These are phyloP conservation scores for Irpex sp. DNA, from an alignment of 1,284 basidiomycete genomes.

Conservation along the genomic window DNA sequence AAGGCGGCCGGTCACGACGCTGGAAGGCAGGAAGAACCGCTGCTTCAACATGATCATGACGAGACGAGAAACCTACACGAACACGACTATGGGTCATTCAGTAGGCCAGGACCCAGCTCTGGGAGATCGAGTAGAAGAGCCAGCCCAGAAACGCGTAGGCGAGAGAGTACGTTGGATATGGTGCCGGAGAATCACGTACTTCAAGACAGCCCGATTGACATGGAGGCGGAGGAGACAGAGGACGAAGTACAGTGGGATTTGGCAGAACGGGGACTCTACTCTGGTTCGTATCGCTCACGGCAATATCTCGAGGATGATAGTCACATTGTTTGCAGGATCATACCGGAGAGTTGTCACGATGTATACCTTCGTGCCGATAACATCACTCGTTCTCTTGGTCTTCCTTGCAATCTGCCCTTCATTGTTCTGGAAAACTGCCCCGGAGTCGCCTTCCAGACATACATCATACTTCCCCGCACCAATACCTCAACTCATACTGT, in stretches of 20 bases:
- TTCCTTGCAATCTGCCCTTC: conserved; percentile 44
- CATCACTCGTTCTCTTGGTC: conserved; percentile 41
- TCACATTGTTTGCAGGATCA: conserved; percentile 41
- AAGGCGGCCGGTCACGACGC: neutral
- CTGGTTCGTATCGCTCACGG: conserved; percentile 34
- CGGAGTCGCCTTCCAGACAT: conserved; percentile 27
- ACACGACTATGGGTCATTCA: conserved; percentile 3
- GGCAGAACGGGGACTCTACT: conserved; percentile 53
- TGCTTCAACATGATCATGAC: neutral
- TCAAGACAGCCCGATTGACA: neutral
- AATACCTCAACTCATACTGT: conserved; percentile 51
- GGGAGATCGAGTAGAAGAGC: conserved; percentile 16
- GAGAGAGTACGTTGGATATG: conserved; percentile 28
- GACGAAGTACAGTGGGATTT: conserved; percentile 44
- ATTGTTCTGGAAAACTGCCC: conserved; percentile 34
- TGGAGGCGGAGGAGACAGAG: conserved; percentile 25
- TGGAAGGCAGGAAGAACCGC: neutral
- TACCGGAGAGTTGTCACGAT: conserved; percentile 45
- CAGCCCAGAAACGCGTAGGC: conserved; percentile 37
- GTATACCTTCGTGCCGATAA: conserved; percentile 54
- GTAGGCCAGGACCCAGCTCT: conserved; percentile 3
- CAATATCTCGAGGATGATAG: neutral
- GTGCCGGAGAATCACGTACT: conserved; percentile 38
- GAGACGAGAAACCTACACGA: neutral
- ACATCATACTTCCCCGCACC: conserved; percentile 49